Percentiles rank a stretch among this genome's conserved stretches.
Conservation (phyloP, 2,329 filamentous ascomycete genomes). For the Fusarium beomiforme region DNA sequence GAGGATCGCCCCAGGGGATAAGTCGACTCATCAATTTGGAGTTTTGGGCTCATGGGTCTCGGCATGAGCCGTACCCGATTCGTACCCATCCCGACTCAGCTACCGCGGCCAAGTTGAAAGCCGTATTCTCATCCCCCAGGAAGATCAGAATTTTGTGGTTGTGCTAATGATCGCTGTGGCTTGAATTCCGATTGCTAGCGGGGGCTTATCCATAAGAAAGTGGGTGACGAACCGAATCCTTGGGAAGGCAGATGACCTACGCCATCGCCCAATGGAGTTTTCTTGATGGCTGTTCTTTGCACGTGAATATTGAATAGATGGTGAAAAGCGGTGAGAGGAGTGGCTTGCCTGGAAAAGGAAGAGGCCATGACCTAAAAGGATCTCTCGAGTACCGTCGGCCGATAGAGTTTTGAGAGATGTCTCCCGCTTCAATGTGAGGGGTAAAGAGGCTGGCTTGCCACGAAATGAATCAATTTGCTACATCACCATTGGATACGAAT, state of each 20-base stretch:
- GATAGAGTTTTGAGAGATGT: background rate
- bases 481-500: background rate
- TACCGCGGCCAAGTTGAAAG: background rate
- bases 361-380: background rate
- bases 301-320: background rate
- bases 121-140: background rate
- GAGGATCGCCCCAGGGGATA: background rate
- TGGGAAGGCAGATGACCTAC: background rate
- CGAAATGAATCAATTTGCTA: background rate
- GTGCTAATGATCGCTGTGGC: background rate
- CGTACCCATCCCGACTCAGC: background rate
- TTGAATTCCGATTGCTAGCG: background rate
- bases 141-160: background rate
- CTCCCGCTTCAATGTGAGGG: background rate
- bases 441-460: background rate
- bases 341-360: background rate
- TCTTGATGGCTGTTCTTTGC: background rate
- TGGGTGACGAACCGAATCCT: background rate
- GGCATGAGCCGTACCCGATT: slow-evolving; percentile 9
- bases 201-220: background rate
- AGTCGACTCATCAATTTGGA: background rate
- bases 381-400: background rate
- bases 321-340: background rate
- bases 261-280: background rate
- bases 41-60: slow-evolving; percentile 3